Conservation (phyloP, 1,139 yeast genomes). For the Geotrichum histeridarum region DNA sequence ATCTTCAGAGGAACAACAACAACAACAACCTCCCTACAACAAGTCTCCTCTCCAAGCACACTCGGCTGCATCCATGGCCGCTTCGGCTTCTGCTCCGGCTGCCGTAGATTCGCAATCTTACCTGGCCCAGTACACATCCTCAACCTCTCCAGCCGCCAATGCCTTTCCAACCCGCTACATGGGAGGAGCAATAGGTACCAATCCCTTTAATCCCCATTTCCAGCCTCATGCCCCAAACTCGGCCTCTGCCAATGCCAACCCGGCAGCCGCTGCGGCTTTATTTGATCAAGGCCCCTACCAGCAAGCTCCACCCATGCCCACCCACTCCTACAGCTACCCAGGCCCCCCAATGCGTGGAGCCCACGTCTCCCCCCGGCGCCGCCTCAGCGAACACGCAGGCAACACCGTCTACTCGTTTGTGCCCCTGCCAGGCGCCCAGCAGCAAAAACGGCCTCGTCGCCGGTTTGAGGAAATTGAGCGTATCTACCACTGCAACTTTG, state of each 20-base stretch:
- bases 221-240: too few species aligned
- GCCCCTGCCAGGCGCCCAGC: constrained; percentile 31
- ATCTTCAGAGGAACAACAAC: too few species aligned
- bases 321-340: background rate
- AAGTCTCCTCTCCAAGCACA: too few species aligned
- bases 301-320: background rate
- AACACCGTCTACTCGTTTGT: constrained; percentile 31
- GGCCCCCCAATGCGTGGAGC: background rate
- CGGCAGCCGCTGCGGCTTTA: background rate
- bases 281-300: background rate
- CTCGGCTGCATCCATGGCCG: too few species aligned
- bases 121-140: too few species aligned
- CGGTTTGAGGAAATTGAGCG: constrained; percentile 67
- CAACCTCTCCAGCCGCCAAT: too few species aligned
- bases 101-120: too few species aligned
- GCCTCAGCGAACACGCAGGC: background rate
- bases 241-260: background rate
- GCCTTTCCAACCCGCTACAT: too few species aligned
- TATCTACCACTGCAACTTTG: constrained; percentile 55
- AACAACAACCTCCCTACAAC: too few species aligned
- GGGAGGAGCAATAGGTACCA: too few species aligned
- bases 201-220: background rate
- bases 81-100: too few species aligned
- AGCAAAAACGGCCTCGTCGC: constrained; percentile 54
- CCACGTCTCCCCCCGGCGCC: background rate